Percentiles rank a stretch among this genome's conserved stretches.
phyloP scores from a whole-genome alignment of 306 rosid species.

The Fragaria nilgerrensis region DNA sequence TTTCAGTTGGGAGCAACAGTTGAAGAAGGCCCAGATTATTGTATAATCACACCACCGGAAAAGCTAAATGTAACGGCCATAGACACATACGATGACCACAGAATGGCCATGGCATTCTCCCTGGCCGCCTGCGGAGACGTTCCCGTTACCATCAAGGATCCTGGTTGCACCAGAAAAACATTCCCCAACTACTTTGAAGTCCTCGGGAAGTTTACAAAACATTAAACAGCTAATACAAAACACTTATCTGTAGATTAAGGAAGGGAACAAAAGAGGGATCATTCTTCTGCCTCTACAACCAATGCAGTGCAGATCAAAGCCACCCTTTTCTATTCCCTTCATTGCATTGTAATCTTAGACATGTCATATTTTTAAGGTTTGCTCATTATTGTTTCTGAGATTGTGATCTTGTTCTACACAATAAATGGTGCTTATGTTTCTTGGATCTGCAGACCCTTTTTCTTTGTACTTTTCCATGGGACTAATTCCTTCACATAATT shows the following conservation, averaged over 20 bases:
- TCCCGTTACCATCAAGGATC: slow-evolving; percentile 96
- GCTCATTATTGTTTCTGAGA: slow-evolving; percentile 21
- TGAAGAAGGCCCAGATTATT: slow-evolving; percentile 96
- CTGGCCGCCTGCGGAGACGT: slow-evolving; percentile 95
- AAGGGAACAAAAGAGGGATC: not conserved
- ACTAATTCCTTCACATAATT: not conserved
- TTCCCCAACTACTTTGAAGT: slow-evolving; percentile 97
- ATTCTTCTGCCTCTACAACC: slow-evolving; percentile 15
- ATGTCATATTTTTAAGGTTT: slow-evolving; percentile 18
- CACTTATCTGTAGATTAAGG: not conserved
- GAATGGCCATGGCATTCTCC: slow-evolving; percentile 99
- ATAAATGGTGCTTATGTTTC: slow-evolving; percentile 1
- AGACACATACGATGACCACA: slow-evolving; percentile 95
- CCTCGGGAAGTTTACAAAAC: slow-evolving; percentile 67
- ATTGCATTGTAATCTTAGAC: slow-evolving; percentile 13
- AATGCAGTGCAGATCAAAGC: slow-evolving; percentile 25
- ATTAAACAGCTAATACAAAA: slow-evolving; percentile 37
- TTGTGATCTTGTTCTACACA: slow-evolving; percentile 13
- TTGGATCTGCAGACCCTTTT: slow-evolving; percentile 15
- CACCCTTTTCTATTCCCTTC: slow-evolving; percentile 10
- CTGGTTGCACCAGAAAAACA: slow-evolving; percentile 94
- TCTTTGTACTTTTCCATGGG: not conserved
- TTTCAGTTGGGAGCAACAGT: slow-evolving; percentile 94
- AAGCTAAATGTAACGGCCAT: slow-evolving; percentile 68
- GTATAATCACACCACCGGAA: slow-evolving; percentile 93